phyloP scores from a whole-genome alignment of 345 rosid genomes.

The Citrus medica region DNA sequence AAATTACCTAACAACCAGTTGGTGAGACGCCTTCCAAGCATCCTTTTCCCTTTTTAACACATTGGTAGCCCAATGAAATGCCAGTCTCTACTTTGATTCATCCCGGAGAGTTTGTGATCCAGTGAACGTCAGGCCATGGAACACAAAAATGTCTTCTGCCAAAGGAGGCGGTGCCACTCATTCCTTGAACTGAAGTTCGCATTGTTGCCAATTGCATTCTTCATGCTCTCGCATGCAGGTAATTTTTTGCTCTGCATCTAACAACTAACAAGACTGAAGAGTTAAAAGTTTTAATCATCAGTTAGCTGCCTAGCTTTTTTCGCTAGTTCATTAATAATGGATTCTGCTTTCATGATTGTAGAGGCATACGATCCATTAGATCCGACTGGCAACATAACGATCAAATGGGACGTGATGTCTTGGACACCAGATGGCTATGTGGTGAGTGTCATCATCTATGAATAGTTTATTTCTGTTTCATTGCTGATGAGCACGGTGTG shows the following conservation, averaged over 20 bases:
- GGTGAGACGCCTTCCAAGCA: constrained; percentile 37
- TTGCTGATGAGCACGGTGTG: background rate
- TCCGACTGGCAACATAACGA: constrained; percentile 69
- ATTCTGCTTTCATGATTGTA: constrained; percentile 17
- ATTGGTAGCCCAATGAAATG: background rate
- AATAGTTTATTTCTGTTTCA: background rate
- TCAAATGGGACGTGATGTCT: constrained; percentile 75
- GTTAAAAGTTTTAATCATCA: background rate
- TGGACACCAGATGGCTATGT: constrained; percentile 81
- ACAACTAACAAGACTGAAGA: background rate
- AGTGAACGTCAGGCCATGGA: constrained; percentile 24
- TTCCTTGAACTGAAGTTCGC: constrained; percentile 23
- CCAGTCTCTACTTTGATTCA: constrained; percentile 12
- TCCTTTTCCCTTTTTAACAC: constrained; percentile 18
- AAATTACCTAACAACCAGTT: constrained; percentile 33
- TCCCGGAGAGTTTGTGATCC: background rate
- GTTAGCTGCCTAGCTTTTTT: background rate
- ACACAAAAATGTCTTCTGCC: background rate
- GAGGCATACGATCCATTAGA: constrained; percentile 75
- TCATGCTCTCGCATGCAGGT: constrained; percentile 40
- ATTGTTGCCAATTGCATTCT: constrained; percentile 20
- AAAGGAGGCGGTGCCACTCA: background rate
- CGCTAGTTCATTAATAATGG: background rate
- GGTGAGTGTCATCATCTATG: constrained; percentile 31
- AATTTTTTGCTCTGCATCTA: background rate